phyloP scores from a whole-genome alignment of 2,329 filamentous ascomycete species.

The Scytalidium sp. region DNA sequence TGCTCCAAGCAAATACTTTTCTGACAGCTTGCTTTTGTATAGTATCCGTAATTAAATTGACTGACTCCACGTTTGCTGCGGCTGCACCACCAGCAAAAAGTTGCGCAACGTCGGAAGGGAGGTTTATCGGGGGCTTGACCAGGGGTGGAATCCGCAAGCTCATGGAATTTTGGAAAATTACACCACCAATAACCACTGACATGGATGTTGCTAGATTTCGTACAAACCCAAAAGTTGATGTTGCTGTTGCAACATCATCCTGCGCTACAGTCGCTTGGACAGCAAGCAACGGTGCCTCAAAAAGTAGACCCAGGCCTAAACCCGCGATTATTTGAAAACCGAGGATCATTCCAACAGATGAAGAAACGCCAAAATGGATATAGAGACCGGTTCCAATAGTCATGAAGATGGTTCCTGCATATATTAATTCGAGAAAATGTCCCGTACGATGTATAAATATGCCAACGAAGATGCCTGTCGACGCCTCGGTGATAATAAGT shows the following conservation, averaged over 20 bases:
- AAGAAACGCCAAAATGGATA: slow-evolving; percentile 55
- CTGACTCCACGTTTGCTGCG: slow-evolving; percentile 24
- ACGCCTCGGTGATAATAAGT: slow-evolving; percentile 60
- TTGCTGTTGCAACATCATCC: slow-evolving; percentile 62
- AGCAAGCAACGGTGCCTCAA: slow-evolving; percentile 64
- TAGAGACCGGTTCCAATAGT: slow-evolving; percentile 61
- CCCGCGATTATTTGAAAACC: slow-evolving; percentile 59
- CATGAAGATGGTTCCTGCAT: slow-evolving; percentile 54
- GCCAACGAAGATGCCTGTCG: slow-evolving; percentile 55
- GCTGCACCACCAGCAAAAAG: slow-evolving; percentile 14
- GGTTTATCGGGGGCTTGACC: slow-evolving; percentile 3
- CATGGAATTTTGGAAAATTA: slow-evolving; percentile 77
- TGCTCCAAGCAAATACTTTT: slow-evolving; percentile 2
- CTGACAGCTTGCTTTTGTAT: neutral
- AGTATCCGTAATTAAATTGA: slow-evolving; percentile 28
- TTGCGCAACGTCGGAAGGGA: slow-evolving; percentile 25
- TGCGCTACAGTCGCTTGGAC: slow-evolving; percentile 59
- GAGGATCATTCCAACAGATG: slow-evolving; percentile 50
- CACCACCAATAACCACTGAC: slow-evolving; percentile 71
- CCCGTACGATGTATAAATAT: slow-evolving; percentile 57
- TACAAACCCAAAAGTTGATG: slow-evolving; percentile 59
- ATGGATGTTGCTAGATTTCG: slow-evolving; percentile 67
- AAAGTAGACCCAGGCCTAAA: slow-evolving; percentile 62
- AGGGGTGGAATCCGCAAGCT: slow-evolving; percentile 27
- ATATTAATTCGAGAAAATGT: slow-evolving; percentile 57